Evolutionary conservation across 805 yeast genomes (phyloP).

Genomic region (Candida xiaguanensis): DNA sequence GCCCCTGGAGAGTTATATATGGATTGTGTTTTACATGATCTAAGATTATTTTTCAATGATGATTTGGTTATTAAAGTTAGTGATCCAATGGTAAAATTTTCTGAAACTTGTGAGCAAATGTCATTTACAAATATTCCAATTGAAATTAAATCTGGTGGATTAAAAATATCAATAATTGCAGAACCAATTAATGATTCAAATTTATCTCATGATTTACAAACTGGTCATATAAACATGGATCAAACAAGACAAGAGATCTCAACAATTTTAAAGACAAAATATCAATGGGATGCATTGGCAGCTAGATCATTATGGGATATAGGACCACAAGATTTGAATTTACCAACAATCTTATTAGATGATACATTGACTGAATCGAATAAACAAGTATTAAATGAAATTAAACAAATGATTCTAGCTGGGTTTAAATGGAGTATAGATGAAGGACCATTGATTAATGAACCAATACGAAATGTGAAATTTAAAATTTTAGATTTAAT

Average conservation of each 20-base stretch:
- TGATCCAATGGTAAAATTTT: constrained; percentile 74
- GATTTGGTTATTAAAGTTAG: constrained; percentile 75
- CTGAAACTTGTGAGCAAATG: constrained; percentile 68
- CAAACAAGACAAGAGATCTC: constrained; percentile 38
- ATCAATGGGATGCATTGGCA: constrained; percentile 80
- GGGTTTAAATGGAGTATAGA: constrained; percentile 82
- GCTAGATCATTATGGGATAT: constrained; percentile 81
- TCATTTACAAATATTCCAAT: constrained; percentile 64
- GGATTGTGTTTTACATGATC: constrained; percentile 78
- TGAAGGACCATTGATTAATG: constrained; percentile 94
- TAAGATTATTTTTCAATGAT: constrained; percentile 56
- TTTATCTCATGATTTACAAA: constrained; percentile 54
- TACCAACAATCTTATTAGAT: constrained; percentile 56
- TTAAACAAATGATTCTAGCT: constrained; percentile 56
- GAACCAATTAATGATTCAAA: constrained; percentile 60
- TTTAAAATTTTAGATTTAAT: constrained; percentile 66
- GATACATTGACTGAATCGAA: constrained; percentile 78
- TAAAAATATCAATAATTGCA: constrained; percentile 62
- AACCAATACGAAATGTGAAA: constrained; percentile 64
- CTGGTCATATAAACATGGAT: constrained; percentile 36
- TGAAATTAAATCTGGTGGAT: constrained; percentile 44
- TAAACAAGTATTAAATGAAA: constrained; percentile 39
- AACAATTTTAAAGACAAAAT: constrained; percentile 50
- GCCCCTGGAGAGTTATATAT: constrained; percentile 88
- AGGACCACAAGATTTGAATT: constrained; percentile 42